These are phyloP conservation scores for Chenopodium berlandieri DNA, from an alignment of 148 eudicot genomes.

Conservation along the genomic window DNA sequence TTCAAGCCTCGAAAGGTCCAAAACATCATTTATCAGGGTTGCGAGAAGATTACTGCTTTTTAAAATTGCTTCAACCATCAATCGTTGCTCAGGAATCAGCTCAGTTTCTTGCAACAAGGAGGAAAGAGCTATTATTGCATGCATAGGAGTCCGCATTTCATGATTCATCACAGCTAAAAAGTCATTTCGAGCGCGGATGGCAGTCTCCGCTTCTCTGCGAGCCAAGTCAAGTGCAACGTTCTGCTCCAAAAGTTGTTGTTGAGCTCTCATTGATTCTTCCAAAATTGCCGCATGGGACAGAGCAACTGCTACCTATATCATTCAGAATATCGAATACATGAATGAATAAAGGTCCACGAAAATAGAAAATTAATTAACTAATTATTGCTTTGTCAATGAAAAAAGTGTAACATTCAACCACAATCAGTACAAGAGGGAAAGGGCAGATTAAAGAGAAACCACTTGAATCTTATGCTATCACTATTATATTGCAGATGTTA, in stretches of 20 bases:
- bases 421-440: not conserved
- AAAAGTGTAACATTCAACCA: not conserved
- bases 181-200: constrained; percentile 89
- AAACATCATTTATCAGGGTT: constrained; percentile 82
- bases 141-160: constrained; percentile 98
- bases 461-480: not conserved
- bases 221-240: constrained; percentile 94
- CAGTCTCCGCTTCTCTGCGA: constrained; percentile 92
- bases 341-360: not conserved
- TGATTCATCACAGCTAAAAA: constrained; percentile 97
- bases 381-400: not conserved
- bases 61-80: constrained; percentile 86
- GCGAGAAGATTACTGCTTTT: constrained; percentile 88
- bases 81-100: constrained; percentile 81
- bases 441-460: not conserved
- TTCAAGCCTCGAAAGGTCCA: constrained; percentile 93
- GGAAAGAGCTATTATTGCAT: constrained; percentile 82
- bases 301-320: constrained; percentile 86
- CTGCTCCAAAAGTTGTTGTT: constrained; percentile 86
- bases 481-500: not conserved
- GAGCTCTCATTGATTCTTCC: constrained; percentile 96
- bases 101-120: constrained; percentile 84
- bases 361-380: no score
- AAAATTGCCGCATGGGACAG: constrained; percentile 96
- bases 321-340: not conserved